Evolutionary conservation across 2,329 filamentous ascomycete species (phyloP), one percentile per base, ranked within the genome.

Genomic region (Biscogniauxia mediterranea): DNA sequence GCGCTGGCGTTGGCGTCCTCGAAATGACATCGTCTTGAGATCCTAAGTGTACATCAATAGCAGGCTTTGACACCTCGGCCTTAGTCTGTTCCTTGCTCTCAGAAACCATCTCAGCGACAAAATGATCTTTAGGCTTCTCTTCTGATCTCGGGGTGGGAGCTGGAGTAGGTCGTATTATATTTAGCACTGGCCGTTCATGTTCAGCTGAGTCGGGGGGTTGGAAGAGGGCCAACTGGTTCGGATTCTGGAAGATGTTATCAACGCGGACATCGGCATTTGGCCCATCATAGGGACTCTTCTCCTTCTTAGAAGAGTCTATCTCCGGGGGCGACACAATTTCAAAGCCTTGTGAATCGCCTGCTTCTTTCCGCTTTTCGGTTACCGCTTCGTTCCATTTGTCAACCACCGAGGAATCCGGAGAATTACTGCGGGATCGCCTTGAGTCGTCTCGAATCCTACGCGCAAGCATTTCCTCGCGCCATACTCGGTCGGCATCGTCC

Each of bases 191-290:
- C 4, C 86, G 77, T 55, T 84, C 79, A 55, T 83, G 77, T 70
- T 85, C 82, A 59, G 79, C 81, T 19, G 82, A 84, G 54, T 64
- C 57, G 19, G 72, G 67, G 9, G 72, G 66, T 38, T 64, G 66
- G 69, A 80, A 77, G 52, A 70, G 72, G 61, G 73, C 64, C 58
- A 85, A 73, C 28, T 88, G 82, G 50, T 73, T 72, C 5, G 86
- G 86, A 56, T 72, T 66, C 57, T 80, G 77, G 63, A 88, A 79
- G 62, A 83, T 74, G 66, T 87, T 82, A 69, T 89, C 86, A 61
- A 88, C 83, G 56, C 77, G 78, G 57, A 89, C 85, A 70, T 89
- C 86, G n/a, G 86, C 86, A 68, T 89, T 79, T 1, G 86, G 86
- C 7, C 74, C 82, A 64, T 83, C 83, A 60, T 83, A 89, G 8